Conservation (phyloP, 495 filamentous ascomycete species). For the Aspergillus carlsbadensis region DNA sequence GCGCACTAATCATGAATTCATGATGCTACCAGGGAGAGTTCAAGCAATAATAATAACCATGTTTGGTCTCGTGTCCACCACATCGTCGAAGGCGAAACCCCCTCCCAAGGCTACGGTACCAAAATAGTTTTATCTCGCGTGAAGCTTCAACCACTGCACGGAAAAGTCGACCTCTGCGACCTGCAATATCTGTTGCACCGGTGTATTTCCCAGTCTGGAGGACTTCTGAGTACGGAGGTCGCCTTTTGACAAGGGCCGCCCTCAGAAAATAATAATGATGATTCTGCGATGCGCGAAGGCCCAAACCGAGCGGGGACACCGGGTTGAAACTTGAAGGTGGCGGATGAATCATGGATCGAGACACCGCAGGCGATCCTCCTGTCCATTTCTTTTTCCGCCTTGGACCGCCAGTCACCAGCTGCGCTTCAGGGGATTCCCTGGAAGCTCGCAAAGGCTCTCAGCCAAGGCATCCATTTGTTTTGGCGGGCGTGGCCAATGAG, state of each 20-base stretch:
- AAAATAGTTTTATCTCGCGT: neutral
- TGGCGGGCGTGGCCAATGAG: constrained; percentile 14
- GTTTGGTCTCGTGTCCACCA: constrained; percentile 5
- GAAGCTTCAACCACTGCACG: neutral
- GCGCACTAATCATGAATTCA: neutral
- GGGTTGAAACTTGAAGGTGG: constrained; percentile 13
- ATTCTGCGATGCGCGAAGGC: constrained; percentile 23
- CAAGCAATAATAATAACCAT: neutral
- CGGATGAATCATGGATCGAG: constrained; percentile 18
- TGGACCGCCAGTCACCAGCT: constrained; percentile 9
- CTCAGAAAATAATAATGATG: neutral
- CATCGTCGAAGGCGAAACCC: neutral
- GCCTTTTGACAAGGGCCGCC: neutral
- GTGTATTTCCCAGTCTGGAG: constrained; percentile 4
- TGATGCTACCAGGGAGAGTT: neutral
- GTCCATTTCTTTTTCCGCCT: constrained; percentile 11
- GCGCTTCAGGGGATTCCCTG: constrained; percentile 12
- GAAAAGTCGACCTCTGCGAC: neutral
- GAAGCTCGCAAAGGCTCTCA: constrained; percentile 18
- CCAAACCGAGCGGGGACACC: constrained; percentile 23
- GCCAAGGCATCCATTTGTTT: constrained; percentile 19
- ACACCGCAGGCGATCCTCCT: neutral
- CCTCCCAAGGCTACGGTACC: neutral
- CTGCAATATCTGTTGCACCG: neutral
- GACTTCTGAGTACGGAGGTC: constrained; percentile 9